Evolutionary conservation across 495 filamentous ascomycete species (phyloP), one percentile per base, ranked within the genome.

Genomic region (Aspergillus wentii): DNA sequence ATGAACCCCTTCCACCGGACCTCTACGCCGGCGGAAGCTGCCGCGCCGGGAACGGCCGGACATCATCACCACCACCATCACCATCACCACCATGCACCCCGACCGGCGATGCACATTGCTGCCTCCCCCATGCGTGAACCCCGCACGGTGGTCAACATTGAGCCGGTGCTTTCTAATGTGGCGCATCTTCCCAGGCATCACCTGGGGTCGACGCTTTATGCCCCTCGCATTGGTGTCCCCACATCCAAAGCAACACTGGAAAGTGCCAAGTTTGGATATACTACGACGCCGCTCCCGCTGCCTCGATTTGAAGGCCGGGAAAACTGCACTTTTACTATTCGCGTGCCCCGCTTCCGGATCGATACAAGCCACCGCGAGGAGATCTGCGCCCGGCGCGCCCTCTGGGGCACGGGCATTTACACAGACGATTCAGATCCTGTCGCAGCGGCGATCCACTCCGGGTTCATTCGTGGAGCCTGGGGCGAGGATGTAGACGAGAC

Each of bases 341-440:
- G 89, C 29, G 82, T 97, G 5, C 85, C 89, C 3, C 78, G 86
- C 13, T 77, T 82, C 45, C 86, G 89, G 49, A 73, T 99, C 17
- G 75, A 70, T 11, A 55, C 74, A 1, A 59, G 65, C 5, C 74
- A 80, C 22, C 78, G 89, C 6, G 83, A 88, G 54, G 87, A 92
- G 48, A 88, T 97, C 46, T 90, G 86, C 15, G 61, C 74, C 5
- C 73, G 82, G 10, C 76, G 84, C 29, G 82, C 85, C 2, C 59
- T 98, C 2, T 98, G 90, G 90, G 92, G 92, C 8, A 90, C 88
- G 0, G 87, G 89, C 14, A 72, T 97, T 5, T 97, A 98, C 57
- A 95, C 89, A 0, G 94, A 97, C 48, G 94, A 98, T 63, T 94
- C 88, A 0, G 94, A 98, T 54, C 77, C 88, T 4, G 74, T 98